phyloP scores from a whole-genome alignment of 805 yeast species.

The Wickerhamomyces chaumierensis region DNA sequence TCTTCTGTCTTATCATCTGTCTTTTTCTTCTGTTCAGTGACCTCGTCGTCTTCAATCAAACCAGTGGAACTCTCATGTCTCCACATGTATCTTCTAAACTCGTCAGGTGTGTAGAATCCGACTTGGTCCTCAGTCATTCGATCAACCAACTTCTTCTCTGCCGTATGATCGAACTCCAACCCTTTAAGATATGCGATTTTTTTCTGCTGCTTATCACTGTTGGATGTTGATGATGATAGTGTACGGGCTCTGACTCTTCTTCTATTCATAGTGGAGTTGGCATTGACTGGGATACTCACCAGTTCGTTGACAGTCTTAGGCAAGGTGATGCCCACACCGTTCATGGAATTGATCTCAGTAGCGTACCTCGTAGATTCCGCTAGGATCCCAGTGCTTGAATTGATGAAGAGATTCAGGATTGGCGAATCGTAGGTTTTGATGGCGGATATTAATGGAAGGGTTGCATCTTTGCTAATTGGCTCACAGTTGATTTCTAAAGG shows the following conservation, averaged over 20 bases:
- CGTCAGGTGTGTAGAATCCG: slow-evolving; percentile 16
- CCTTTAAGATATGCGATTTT: slow-evolving; percentile 14
- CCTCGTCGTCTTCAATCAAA: no score
- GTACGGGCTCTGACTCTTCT: slow-evolving; percentile 6
- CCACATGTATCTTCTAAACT: slow-evolving; percentile 6
- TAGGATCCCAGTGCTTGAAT: slow-evolving; percentile 47
- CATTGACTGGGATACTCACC: slow-evolving; percentile 41
- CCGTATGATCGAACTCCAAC: neutral
- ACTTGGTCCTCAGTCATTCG: no score
- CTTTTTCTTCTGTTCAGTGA: no score
- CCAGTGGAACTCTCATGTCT: no score
- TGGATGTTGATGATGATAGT: no score
- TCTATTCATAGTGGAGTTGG: no score
- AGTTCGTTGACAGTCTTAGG: slow-evolving; percentile 47
- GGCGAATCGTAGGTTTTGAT: slow-evolving; percentile 5
- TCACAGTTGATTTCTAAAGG: slow-evolving; percentile 4
- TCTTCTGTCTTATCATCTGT: no score
- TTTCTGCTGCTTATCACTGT: slow-evolving; percentile 5
- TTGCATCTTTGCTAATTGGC: slow-evolving; percentile 9
- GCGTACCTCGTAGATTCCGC: slow-evolving; percentile 62
- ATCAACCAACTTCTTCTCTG: neutral
- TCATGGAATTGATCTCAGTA: slow-evolving; percentile 53
- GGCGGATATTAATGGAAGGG: slow-evolving; percentile 5
- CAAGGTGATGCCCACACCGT: slow-evolving; percentile 49
- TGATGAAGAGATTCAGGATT: slow-evolving; percentile 37